These are phyloP conservation scores for Ustilago vetiveriae DNA, from an alignment of 1,284 basidiomycete species.

Conservation along the genomic window DNA sequence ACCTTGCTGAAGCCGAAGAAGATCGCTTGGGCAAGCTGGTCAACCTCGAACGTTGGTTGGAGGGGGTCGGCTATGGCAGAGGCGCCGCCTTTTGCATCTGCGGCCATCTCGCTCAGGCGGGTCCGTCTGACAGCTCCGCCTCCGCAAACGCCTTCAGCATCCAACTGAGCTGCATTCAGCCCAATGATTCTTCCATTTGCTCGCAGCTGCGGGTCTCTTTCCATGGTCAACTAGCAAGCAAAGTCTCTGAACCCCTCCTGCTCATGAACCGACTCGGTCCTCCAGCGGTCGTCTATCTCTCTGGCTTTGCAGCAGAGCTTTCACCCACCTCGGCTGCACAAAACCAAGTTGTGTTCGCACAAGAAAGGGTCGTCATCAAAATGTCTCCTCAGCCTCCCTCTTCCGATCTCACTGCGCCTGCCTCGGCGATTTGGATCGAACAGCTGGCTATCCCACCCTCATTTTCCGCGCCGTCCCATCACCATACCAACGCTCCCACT, in stretches of 20 bases:
- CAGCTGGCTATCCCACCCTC: slow-evolving; percentile 15
- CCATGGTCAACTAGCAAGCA: slow-evolving; percentile 10
- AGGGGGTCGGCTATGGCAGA: slow-evolving; percentile 35
- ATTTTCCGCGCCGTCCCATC: neutral
- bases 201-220: slow-evolving; percentile 7
- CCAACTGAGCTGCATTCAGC: slow-evolving; percentile 14
- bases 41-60: slow-evolving; percentile 25
- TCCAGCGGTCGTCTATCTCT: slow-evolving; percentile 29
- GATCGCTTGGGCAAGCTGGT: slow-evolving; percentile 40
- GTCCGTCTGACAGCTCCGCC: neutral
- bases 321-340: neutral
- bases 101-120: slow-evolving; percentile 10
- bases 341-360: neutral
- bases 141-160: neutral
- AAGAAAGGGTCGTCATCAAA: slow-evolving; percentile 24
- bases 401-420: slow-evolving; percentile 16
- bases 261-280: slow-evolving; percentile 20
- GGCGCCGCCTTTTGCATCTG: slow-evolving; percentile 42
- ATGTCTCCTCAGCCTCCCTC: slow-evolving; percentile 30
- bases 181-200: slow-evolving; percentile 5
- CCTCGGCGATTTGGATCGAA: slow-evolving; percentile 36
- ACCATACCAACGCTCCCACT: neutral
- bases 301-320: slow-evolving; percentile 27
- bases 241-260: slow-evolving; percentile 25
- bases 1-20: slow-evolving; percentile 25